Evolutionary conservation across 306 rosid species (phyloP), one percentile per base, ranked within the genome.

Genomic region (Medicago lupulina): DNA sequence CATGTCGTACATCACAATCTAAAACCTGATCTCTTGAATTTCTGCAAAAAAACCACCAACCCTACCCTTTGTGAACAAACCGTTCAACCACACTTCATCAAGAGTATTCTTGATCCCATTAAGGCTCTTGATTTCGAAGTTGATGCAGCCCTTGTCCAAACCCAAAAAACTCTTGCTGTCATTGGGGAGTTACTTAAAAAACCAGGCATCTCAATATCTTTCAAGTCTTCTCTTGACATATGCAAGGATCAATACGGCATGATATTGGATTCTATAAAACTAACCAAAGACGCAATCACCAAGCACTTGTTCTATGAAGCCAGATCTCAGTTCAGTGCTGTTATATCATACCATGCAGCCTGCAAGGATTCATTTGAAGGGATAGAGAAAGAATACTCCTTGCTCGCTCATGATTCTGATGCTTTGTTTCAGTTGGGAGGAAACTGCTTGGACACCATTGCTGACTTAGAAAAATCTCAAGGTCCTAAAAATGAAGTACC

Each of bases 341-440:
- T 82, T 2, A 0, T 82, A 2, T 82, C 85, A 0, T 77, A 2
- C 64, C 79, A 82, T 0, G 1, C 12, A 8, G 7, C 85, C 0
- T 82, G 85, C 72, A 39, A 23, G 34, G 85, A 82, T n/a, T 8
- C 21, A 3, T 82, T 82, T 18, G 17, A 77, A 6, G 65, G 59
- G 11, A 1, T 5, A 0, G 51, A 53, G 13, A 46, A 44, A 0
- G 6, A 21, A 10, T 23, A 28, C 16, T 55, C 82, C 0, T 65
- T 28, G 2, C 3, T 82, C 6, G 0, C 44, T 11, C 0, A 10
- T 1, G 76, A 77, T 7, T 66, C 76, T 3, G 60, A 77, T 0
- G 7, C 34, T 2, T 31, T 77, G 3, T 82, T 2, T 69, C 25
- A 82, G 2, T 23, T 82, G 1, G 85, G 85, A 57, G 85, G 82